These are phyloP conservation scores for Thymus mandschuricus DNA, from an alignment of 257 asterid species.

Conservation along the genomic window DNA sequence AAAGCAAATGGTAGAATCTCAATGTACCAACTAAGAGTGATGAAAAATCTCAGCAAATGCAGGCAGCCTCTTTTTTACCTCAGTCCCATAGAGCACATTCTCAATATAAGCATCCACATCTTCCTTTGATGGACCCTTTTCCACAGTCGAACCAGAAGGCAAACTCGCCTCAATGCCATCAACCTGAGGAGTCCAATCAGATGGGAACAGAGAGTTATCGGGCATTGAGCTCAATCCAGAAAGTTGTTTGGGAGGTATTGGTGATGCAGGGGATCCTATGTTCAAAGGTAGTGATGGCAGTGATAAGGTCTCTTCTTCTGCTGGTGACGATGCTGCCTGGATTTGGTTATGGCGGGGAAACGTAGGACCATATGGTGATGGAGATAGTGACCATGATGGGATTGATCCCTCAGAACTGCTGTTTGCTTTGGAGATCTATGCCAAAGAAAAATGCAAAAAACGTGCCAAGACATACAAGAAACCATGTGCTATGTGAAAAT, in stretches of 20 bases:
- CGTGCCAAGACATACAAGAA: conserved; percentile 35
- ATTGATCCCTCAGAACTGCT: conserved; percentile 38
- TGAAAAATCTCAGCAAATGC: conserved; percentile 55
- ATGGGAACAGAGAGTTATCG: conserved; percentile 2
- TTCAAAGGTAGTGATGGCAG: conserved; percentile 28
- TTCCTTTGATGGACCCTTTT: conserved; percentile 36
- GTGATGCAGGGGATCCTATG: conserved; percentile 36
- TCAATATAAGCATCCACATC: conserved; percentile 51
- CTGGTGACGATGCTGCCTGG: conserved; percentile 31
- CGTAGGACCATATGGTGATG: conserved; percentile 51
- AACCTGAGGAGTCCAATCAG: conserved; percentile 67
- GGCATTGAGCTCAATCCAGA: conserved; percentile 27
- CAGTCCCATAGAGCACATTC: conserved; percentile 49
- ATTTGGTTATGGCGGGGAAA: conserved; percentile 43
- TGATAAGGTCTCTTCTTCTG: conserved; percentile 31
- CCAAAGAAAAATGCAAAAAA: conserved; percentile 33
- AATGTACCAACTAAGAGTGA: conserved; percentile 16
- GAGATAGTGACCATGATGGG: conserved; percentile 30
- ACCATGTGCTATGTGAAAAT: conserved; percentile 30
- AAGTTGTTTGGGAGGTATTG: conserved; percentile 30
- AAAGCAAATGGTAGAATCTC: conserved; percentile 5
- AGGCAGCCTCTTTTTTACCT: conserved; percentile 48
- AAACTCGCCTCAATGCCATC: conserved; percentile 57
- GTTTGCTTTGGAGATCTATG: conserved; percentile 54
- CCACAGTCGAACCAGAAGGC: conserved; percentile 37